Evolutionary conservation across 2,329 filamentous ascomycete genomes (phyloP).

Genomic region (Venturia carpophila): DNA sequence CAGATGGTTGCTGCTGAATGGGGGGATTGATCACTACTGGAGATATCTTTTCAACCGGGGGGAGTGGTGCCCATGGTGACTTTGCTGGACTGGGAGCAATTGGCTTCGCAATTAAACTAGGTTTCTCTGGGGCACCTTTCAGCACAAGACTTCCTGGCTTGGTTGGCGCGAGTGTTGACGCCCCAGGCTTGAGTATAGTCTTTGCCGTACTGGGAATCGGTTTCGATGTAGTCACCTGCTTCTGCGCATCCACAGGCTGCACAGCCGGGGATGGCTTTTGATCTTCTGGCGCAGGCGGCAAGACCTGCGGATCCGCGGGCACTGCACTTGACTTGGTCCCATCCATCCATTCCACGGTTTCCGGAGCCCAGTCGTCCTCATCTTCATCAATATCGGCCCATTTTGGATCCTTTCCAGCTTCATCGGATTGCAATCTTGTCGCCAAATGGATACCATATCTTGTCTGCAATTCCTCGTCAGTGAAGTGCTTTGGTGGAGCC

Average conservation of each 20-base stretch:
- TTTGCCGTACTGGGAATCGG: slow-evolving; percentile 27
- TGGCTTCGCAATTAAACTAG: slow-evolving; percentile 65
- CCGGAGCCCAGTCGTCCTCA: slow-evolving; percentile 78
- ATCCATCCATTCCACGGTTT: slow-evolving; percentile 81
- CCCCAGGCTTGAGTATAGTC: slow-evolving; percentile 44
- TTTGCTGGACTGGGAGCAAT: slow-evolving; percentile 65
- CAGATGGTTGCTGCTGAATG: slow-evolving; percentile 27
- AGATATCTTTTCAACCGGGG: slow-evolving; percentile 73
- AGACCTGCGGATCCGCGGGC: slow-evolving; percentile 39
- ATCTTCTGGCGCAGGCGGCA: slow-evolving; percentile 25
- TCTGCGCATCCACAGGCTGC: slow-evolving; percentile 14
- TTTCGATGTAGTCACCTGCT: slow-evolving; percentile 3
- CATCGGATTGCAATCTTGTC: slow-evolving; percentile 67
- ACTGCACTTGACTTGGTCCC: slow-evolving; percentile 74
- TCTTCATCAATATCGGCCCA: slow-evolving; percentile 90
- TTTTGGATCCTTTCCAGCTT: slow-evolving; percentile 64
- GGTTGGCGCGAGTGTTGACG: slow-evolving; percentile 28
- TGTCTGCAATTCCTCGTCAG: slow-evolving; percentile 75
- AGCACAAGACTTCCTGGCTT: slow-evolving; percentile 54
- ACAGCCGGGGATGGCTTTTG: slow-evolving; percentile 3
- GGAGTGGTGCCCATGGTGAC: slow-evolving; percentile 84
- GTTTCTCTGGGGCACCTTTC: slow-evolving; percentile 62
- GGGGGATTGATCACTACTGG: slow-evolving; percentile 56
- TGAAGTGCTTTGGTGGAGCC: slow-evolving; percentile 67
- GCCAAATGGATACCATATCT: slow-evolving; percentile 83